Evolutionary conservation across 768 basidiomycete genomes (phyloP).

Genomic region (Gloeopeniophorella convolvens): DNA sequence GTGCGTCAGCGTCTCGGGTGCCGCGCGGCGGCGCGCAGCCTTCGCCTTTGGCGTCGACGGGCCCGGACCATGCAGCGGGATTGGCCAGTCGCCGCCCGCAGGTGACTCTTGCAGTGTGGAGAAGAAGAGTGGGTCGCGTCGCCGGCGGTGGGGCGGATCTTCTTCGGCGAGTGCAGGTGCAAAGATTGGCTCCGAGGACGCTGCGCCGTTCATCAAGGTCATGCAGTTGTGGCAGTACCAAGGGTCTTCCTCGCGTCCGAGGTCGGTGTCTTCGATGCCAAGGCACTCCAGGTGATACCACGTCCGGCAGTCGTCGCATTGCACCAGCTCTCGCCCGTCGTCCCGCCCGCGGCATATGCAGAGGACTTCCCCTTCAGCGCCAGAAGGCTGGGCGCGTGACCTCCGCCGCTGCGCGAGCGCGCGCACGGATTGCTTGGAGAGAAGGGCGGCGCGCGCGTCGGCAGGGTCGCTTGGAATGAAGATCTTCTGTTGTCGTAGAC

Average conservation of each 20-base stretch:
- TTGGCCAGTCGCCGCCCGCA: conserved; percentile 31
- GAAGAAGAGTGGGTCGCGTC: conserved; percentile 54
- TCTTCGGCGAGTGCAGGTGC: conserved; percentile 63
- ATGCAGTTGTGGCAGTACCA: conserved; percentile 69
- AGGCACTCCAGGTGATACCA: conserved; percentile 85
- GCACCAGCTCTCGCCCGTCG: conserved; percentile 71
- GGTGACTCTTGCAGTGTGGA: conserved; percentile 51
- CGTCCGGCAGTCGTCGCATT: conserved; percentile 71
- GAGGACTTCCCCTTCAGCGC: conserved; percentile 43
- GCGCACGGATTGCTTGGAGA: conserved; percentile 66
- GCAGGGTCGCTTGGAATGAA: conserved; percentile 62
- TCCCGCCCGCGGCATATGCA: conserved; percentile 65
- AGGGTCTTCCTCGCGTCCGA: conserved; percentile 71
- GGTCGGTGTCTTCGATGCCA: conserved; percentile 58
- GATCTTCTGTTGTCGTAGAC: conserved; percentile 27
- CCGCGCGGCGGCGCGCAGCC: conserved; percentile 1
- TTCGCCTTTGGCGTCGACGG: conserved; percentile 42
- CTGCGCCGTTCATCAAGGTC: conserved; percentile 26
- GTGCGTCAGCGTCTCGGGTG: conserved; percentile 26
- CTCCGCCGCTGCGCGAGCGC: conserved; percentile 47
- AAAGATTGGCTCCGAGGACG: conserved; percentile 56
- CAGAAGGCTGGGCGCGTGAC: conserved; percentile 28
- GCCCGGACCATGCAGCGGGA: conserved; percentile 32
- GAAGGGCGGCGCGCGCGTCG: conserved; percentile 66
- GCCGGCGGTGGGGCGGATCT: conserved; percentile 31